Base-by-base conservation (phyloP, 257 asterid species). In the Thymus mandschuricus region DNA sequence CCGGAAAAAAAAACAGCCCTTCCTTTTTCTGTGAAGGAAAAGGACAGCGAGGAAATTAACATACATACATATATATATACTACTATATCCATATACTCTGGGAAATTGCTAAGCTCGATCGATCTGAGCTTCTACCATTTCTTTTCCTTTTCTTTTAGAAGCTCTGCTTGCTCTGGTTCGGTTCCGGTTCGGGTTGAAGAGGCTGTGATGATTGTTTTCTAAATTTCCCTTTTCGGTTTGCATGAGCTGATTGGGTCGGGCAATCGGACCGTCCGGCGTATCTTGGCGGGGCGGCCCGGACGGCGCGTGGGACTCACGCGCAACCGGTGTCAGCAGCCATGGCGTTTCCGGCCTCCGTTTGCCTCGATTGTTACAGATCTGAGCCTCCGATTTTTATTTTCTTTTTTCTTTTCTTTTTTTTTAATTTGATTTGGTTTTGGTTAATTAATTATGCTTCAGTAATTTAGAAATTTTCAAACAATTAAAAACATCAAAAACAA, bases 241-340 rank as follows among this genome's bases (percentile, higher is more conserved):
- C 62, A 63, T 75, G 81, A 72, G 86, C 83, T 78, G 6, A 71
- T 52, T 60, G 68, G 80, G 58, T 44, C 68, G 79, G 81, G 76
- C n/a, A 40, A 5, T 13, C 40, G 73, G 76, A 55, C 6, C n/a
- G 38, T 0, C 54, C 52, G 74, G 48, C 66, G 66, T 63, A 76
- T 75, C 86, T 81, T 81, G 83, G 83, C 81, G 71, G 74, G 86
- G 86, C 81, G 75, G 31, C 66, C 63, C 83, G 85, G 59, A 74
- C 49, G 45, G 69, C 68, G 31, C 79, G 73, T 54, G 72, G 31
- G 2, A 12, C 21, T 43, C 63, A 66, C 76, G 61, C 29, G 83
- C 83, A 78, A 78, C 76, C 81, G 48, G 65, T 57, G 73, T 58
- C 45, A 0, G 81, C 83, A 76, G 81, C 83, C 83, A 79, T 82